These are phyloP conservation scores for Antitrichia curtipendula DNA, from an alignment of 225 moss, liverwort and hornwort genomes.

Conservation along the genomic window DNA sequence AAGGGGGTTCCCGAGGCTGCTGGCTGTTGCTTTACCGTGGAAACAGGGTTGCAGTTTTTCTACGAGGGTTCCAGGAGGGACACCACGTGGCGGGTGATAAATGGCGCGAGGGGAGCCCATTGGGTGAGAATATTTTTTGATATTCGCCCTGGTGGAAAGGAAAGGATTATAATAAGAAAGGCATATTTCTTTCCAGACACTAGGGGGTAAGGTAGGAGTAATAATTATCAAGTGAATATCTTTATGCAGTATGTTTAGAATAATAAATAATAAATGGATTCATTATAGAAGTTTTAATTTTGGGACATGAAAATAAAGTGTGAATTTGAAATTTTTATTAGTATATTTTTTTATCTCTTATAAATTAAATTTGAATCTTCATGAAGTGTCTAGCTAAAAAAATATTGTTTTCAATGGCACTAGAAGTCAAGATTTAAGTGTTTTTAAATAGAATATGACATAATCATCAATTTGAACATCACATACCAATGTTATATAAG, in stretches of 20 bases:
- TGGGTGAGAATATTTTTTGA: background rate
- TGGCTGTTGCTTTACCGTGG: background rate
- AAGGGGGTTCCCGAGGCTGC: background rate
- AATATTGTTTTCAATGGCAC: background rate
- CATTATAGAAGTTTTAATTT: background rate
- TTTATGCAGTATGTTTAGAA: fast-evolving
- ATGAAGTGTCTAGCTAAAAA: background rate
- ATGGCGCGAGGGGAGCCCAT: background rate
- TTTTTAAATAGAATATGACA: background rate
- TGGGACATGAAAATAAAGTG: fast-evolving
- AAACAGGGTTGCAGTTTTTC: background rate
- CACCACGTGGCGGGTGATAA: background rate
- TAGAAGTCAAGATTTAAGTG: background rate
- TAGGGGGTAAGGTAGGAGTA: background rate
- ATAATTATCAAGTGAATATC: background rate
- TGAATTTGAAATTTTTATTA: background rate
- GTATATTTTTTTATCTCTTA: background rate
- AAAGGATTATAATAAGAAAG: background rate
- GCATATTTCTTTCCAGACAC: background rate
- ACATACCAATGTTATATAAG: too few species aligned
- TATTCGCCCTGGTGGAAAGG: background rate
- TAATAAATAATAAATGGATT: background rate
- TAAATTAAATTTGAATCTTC: background rate
- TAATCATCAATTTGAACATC: background rate
- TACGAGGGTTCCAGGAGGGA: background rate